Evolutionary conservation across 257 asterid species (phyloP), one percentile per base, ranked within the genome.

Genomic region (Thymus quinquecostatus): DNA sequence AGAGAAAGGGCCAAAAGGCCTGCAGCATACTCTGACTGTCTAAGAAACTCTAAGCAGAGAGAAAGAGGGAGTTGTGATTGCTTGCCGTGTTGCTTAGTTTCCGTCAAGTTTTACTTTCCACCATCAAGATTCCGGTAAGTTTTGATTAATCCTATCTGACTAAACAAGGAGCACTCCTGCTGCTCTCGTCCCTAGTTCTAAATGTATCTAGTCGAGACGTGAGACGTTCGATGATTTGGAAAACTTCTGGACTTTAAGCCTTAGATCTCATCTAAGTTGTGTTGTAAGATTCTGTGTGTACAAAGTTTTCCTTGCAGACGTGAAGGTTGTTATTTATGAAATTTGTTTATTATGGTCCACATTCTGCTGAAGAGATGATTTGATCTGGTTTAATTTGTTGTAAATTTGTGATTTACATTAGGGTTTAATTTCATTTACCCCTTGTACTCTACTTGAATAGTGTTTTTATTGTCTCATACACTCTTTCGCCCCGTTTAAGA

Each of bases 11-110:
- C 66, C 86, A 81, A 78, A 81, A 84, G 43, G 77, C 73, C 67
- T 90, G 95, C 89, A 81, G 81, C 50, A 87, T 90, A 77, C 72
- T 89, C 91, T 90, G 79, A 88, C 27, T 36, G 64, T 74, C 45
- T 62, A 67, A 65, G 45, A 30, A 49, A 40, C 38, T 62, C 65
- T 58, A 36, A 59, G 41, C 73, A 60, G 10, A 79, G 29, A 38
- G 67, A 64, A 49, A 29, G 65, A 36, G 40, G 11, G 67, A 33
- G 49, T 8, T 49, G 36, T 29, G 14, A 21, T 32, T 55, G 53
- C 38, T 50, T 14, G 14, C 68, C 58, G 48, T 59, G 62, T 48
- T 57, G 73, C 71, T 57, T 50, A 11, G 30, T 74, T 66, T 68
- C 76, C 67, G 54, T 36, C 5, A 53, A 38, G 0, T 9, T 66